These are phyloP conservation scores for Alloascoidea hylecoeti DNA, from an alignment of 805 yeast species.

Conservation along the genomic window DNA sequence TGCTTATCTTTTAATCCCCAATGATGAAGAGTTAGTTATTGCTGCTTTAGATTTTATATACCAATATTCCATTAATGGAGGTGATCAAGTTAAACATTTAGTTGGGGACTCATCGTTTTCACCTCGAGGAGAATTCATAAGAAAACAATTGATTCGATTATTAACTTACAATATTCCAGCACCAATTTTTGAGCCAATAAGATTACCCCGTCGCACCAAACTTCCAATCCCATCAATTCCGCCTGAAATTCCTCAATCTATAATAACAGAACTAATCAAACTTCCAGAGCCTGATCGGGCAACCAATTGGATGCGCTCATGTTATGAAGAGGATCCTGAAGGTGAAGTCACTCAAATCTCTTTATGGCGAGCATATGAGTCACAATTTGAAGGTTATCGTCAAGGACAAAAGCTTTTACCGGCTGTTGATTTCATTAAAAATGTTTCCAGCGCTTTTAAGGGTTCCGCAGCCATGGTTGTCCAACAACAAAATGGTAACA, in stretches of 20 bases:
- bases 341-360: conserved; percentile 93
- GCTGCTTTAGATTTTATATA: conserved; percentile 74
- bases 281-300: conserved; percentile 84
- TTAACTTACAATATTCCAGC: conserved; percentile 30
- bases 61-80: conserved; percentile 33
- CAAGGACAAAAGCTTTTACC: conserved; percentile 57
- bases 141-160: conserved; percentile 48
- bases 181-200: conserved; percentile 19
- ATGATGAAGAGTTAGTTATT: conserved; percentile 56
- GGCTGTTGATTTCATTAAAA: conserved; percentile 93
- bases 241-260: conserved; percentile 40
- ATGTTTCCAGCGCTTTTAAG: conserved; percentile 73
- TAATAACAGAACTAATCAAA: conserved; percentile 44
- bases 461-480: conserved; percentile 90
- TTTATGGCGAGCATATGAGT: conserved; percentile 89
- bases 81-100: not conserved
- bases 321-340: conserved; percentile 62
- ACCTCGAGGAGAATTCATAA: conserved; percentile 30
- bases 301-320: conserved; percentile 86
- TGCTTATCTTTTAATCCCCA: conserved; percentile 42
- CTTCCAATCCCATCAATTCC: conserved; percentile 52
- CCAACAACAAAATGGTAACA: conserved; percentile 44
- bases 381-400: conserved; percentile 56
- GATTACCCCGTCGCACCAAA: conserved; percentile 26
- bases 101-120: not conserved